Evolutionary conservation across 2,329 filamentous ascomycete genomes (phyloP), one percentile per base, ranked within the genome.

Genomic region (Verticillium nonalfalfae): DNA sequence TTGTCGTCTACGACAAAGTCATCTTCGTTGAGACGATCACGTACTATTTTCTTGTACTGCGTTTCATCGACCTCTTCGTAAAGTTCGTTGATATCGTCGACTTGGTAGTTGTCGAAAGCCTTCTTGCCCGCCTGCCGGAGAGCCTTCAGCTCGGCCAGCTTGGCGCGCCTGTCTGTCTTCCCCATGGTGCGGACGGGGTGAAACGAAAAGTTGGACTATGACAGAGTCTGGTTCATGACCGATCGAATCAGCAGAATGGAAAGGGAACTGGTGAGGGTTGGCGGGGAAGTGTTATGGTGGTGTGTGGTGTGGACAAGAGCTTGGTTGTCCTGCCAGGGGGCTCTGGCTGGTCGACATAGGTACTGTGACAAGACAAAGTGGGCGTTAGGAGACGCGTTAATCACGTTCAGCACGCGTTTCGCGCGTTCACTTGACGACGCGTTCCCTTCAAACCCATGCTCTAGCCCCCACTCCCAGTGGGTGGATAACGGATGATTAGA

Each of bases 1-100:
- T 97, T 96, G 78, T 99, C 95, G 79, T 98, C 95, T 63, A 99
- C 93, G 59, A 99, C 94, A 71, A 99, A 99, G 77, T 99, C 95
- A 69, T 99, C 95, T 70, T 96, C 84, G 71, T 98, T 91, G 59
- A 99, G 81, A 56, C 95, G 89, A 61, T 89, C 87, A 52, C 95
- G 86, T 14, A 99, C 93, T 67, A 98, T 89, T 74, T 96, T 96
- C 80, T 97, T 97, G 81, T 99, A 99, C 59, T 91, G 90, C 70
- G 95, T 94, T 70, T 99, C 95, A 71, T 98, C 93, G 57, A 99
- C 93, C 70, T 96, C 93, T 65, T 98, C 95, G 78, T 98, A 99
- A 55, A 99, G 81, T 68, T 91, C 87, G 66, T 89, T 85, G 69
- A 91, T 90, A 65, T 98, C 89, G 69, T 92, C 85, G 64, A 97